Percentiles rank a stretch among this genome's conserved stretches.
Conservation (phyloP, 371 early-diverging fungal species). For the Chytridium lagenaria region DNA sequence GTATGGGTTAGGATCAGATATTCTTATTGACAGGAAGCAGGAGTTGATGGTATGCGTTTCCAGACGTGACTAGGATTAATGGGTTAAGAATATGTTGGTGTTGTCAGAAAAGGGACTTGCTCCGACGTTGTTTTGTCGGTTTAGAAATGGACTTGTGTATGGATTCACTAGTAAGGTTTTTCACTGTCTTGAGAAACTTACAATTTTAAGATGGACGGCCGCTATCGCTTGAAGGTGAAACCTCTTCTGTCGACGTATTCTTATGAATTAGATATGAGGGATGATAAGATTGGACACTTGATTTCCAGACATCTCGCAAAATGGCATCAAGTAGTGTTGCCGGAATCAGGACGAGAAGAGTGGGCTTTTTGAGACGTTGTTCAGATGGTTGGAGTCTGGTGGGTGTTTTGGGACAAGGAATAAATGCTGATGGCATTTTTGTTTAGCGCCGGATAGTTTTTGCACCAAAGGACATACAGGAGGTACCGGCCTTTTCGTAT, state of each 20-base stretch:
- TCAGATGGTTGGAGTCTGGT: slow-evolving; percentile 82
- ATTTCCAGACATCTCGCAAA: slow-evolving; percentile 80
- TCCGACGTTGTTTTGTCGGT: slow-evolving; percentile 86
- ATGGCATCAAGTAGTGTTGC: slow-evolving; percentile 80
- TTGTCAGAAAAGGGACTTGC: slow-evolving; percentile 74
- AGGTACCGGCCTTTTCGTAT: too few relatives aligned
- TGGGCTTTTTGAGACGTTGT: slow-evolving; percentile 76
- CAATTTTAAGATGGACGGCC: slow-evolving; percentile 71
- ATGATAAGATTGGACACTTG: slow-evolving; percentile 70
- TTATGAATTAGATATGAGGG: slow-evolving; percentile 66
- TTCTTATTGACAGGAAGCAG: slow-evolving; percentile 87
- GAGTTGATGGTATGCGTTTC: slow-evolving; percentile 80
- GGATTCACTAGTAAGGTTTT: slow-evolving; percentile 70
- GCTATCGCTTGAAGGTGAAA: slow-evolving; percentile 43
- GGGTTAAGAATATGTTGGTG: slow-evolving; percentile 75
- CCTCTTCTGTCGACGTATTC: not conserved
- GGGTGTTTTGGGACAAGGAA: too few relatives aligned
- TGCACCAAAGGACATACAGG: too few relatives aligned
- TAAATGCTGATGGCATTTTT: too few relatives aligned
- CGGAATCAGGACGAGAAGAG: slow-evolving; percentile 50
- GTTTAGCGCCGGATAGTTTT: slow-evolving; percentile 75
- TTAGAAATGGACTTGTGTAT: slow-evolving; percentile 88
- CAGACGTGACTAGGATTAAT: not conserved
- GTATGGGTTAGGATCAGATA: slow-evolving; percentile 85
- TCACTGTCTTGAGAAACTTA: too few relatives aligned